phyloP scores from a whole-genome alignment of 2,329 filamentous ascomycete species.

The Diaporthe nobilis region DNA sequence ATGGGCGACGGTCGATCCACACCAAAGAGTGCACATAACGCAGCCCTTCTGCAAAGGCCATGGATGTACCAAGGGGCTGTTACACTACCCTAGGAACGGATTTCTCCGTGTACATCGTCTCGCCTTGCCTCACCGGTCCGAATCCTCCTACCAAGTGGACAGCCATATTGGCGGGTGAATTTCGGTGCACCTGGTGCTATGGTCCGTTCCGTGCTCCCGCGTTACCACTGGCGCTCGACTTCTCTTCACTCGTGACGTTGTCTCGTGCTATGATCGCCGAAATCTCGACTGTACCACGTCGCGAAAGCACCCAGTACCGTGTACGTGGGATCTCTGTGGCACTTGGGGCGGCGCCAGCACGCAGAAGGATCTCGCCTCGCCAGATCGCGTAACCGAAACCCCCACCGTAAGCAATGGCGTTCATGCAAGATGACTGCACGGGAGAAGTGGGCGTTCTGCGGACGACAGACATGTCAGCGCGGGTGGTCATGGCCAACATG shows the following conservation, averaged over 20 bases:
- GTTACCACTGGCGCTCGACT: background rate
- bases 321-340: background rate
- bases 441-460: background rate
- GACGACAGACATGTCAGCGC: constrained; percentile 10
- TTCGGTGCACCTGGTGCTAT: background rate
- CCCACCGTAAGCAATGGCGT: background rate
- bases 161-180: constrained; percentile 9
- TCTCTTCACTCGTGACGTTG: background rate
- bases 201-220: constrained; percentile 19
- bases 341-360: background rate
- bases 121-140: constrained; percentile 4
- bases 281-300: constrained; percentile 9
- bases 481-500: background rate
- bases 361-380: constrained; percentile 15
- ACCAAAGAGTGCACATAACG: background rate
- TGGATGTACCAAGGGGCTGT: background rate
- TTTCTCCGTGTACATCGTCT: background rate
- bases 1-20: background rate
- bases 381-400: constrained; percentile 27
- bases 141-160: constrained; percentile 2
- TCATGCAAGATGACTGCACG: constrained; percentile 23
- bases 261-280: background rate
- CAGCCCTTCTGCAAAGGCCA: background rate
- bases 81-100: background rate
- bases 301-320: constrained; percentile 6